A percentile compares a stretch with the other conserved stretches of the same genome.
phyloP scores from a whole-genome alignment of 371 early-diverging fungal genomes.

The Saksenaea vasiformis region DNA sequence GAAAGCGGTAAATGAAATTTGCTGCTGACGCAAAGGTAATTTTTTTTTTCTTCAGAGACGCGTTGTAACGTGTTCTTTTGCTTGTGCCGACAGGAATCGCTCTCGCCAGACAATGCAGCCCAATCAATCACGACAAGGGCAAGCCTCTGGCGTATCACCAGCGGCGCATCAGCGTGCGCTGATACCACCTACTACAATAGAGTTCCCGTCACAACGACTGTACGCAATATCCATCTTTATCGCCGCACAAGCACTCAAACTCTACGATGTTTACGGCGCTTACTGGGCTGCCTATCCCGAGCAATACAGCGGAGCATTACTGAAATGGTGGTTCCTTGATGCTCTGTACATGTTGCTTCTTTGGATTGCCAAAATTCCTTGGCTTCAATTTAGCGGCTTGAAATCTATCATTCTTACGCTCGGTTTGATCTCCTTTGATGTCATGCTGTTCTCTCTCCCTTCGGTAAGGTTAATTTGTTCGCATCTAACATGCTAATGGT shows the following conservation, averaged over 20 bases:
- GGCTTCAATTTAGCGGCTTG: slow-evolving; percentile 42
- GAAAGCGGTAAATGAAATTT: not conserved
- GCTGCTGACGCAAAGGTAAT: not conserved
- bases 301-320: slow-evolving; percentile 20
- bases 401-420: slow-evolving; percentile 29
- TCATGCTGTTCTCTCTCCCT: slow-evolving; percentile 32
- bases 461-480: slow-evolving; percentile 21
- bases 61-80: not conserved
- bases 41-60: not conserved
- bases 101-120: slow-evolving; percentile 12
- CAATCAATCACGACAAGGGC: slow-evolving; percentile 11
- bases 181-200: slow-evolving; percentile 40
- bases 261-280: slow-evolving; percentile 21
- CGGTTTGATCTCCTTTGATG: slow-evolving; percentile 17
- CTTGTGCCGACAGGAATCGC: slow-evolving; percentile 5
- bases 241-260: slow-evolving; percentile 34
- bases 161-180: slow-evolving; percentile 35
- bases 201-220: slow-evolving; percentile 47
- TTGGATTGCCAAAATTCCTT: slow-evolving; percentile 45
- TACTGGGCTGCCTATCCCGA: slow-evolving; percentile 34
- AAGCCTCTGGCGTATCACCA: slow-evolving; percentile 12
- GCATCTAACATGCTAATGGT: not conserved
- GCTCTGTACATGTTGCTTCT: slow-evolving; percentile 28
- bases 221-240: slow-evolving; percentile 41
- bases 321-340: slow-evolving; percentile 42